Percentiles rank a stretch among this genome's conserved stretches.
phyloP scores from a whole-genome alignment of 2,329 filamentous ascomycete genomes.

The Juglanconis sp. region DNA sequence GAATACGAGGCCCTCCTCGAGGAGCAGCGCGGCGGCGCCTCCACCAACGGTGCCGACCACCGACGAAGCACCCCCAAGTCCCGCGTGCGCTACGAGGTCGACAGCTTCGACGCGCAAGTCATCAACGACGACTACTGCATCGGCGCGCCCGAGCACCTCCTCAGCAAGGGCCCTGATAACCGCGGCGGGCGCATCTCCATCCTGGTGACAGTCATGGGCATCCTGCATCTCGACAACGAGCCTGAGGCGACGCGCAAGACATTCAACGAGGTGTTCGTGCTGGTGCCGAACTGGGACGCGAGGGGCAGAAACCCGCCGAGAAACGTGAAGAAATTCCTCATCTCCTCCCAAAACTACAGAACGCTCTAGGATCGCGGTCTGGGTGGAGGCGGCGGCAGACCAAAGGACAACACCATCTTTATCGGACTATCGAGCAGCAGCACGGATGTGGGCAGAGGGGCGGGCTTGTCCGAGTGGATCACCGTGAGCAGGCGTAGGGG shows the following conservation, averaged over 20 bases:
- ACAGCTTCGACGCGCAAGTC: constrained; percentile 74
- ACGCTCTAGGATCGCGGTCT: constrained; percentile 36
- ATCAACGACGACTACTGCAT: constrained; percentile 65
- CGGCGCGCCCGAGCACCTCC: constrained; percentile 49
- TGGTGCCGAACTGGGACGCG: constrained; percentile 72
- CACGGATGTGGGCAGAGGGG: not conserved
- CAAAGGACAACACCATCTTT: not conserved
- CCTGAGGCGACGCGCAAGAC: constrained; percentile 61
- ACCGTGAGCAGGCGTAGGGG: not conserved
- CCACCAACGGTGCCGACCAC: constrained; percentile 12
- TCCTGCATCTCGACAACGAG: constrained; percentile 64
- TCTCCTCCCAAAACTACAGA: constrained; percentile 71
- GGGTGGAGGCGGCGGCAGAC: not conserved
- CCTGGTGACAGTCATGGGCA: constrained; percentile 70
- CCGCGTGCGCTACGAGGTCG: constrained; percentile 65
- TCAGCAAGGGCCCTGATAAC: constrained; percentile 34
- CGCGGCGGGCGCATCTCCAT: constrained; percentile 64
- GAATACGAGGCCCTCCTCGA: constrained; percentile 68
- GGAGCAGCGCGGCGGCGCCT: constrained; percentile 47
- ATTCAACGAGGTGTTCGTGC: constrained; percentile 77
- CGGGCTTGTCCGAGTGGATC: not conserved
- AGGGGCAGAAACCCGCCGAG: constrained; percentile 51
- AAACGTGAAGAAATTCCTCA: constrained; percentile 54
- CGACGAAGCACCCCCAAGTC: constrained; percentile 20
- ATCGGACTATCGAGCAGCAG: not conserved